Percentiles rank a stretch among this genome's conserved stretches.
Evolutionary conservation across 2,329 filamentous ascomycete genomes (phyloP).

Genomic region (Cytospora mali): DNA sequence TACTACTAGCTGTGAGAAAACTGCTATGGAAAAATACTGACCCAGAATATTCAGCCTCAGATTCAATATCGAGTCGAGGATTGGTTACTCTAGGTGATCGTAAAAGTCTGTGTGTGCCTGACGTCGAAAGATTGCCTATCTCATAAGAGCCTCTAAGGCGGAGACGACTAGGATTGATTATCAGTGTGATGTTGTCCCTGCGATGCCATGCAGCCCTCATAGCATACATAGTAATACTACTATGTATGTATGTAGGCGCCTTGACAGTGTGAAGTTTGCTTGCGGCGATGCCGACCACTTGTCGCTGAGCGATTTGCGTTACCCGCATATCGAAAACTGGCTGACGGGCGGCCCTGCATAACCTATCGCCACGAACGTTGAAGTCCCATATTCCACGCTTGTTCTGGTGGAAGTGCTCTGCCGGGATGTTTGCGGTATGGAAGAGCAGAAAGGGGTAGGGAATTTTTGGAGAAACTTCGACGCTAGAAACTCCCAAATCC

Average conservation of each 20-base stretch:
- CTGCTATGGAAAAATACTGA: neutral
- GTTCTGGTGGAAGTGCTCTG: too few species aligned
- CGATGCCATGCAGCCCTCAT: neutral
- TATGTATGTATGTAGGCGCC: neutral
- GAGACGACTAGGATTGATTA: neutral
- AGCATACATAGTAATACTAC: neutral
- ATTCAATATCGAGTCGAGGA: constrained; percentile 8
- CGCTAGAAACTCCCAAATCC: neutral
- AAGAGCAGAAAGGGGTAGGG: neutral
- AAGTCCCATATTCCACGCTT: neutral
- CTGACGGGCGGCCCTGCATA: neutral
- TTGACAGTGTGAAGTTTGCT: neutral
- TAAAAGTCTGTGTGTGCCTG: neutral
- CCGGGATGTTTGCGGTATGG: neutral
- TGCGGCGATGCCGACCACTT: neutral
- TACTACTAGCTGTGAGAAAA: constrained; percentile 6
- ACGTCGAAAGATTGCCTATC: neutral
- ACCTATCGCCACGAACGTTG: neutral
- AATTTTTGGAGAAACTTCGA: neutral
- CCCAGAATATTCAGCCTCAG: constrained; percentile 5
- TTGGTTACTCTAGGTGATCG: constrained; percentile 3
- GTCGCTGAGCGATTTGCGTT: neutral
- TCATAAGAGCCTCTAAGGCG: neutral
- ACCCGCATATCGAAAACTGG: neutral
- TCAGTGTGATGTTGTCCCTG: neutral